Conservation (phyloP, 2,329 filamentous ascomycete genomes). For the Stagonosporopsis rhizophila region DNA sequence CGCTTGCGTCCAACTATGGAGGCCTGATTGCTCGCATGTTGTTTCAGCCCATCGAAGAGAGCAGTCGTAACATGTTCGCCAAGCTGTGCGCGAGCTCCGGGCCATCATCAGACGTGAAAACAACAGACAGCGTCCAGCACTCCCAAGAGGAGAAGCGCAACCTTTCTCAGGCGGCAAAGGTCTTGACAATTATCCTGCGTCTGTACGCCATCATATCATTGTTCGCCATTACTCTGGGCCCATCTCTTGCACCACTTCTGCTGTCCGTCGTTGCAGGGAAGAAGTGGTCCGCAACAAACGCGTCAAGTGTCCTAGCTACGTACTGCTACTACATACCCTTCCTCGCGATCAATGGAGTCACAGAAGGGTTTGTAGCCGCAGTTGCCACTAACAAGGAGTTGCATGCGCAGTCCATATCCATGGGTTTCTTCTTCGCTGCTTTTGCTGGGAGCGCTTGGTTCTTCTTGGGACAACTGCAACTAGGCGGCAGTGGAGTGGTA, state of each 20-base stretch:
- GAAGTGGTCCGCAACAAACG: slow-evolving; percentile 76
- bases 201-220: slow-evolving; percentile 78
- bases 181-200: slow-evolving; percentile 70
- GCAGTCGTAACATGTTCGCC: slow-evolving; percentile 87
- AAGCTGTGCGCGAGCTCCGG: slow-evolving; percentile 67
- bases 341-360: slow-evolving; percentile 87
- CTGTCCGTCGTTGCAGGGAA: slow-evolving; percentile 78
- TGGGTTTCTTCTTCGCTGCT: slow-evolving; percentile 78
- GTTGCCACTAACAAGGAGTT: slow-evolving; percentile 80
- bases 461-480: slow-evolving; percentile 70
- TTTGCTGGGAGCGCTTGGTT: slow-evolving; percentile 79
- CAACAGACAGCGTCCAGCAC: slow-evolving; percentile 7
- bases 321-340: slow-evolving; percentile 96
- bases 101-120: slow-evolving; percentile 20
- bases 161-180: slow-evolving; percentile 53
- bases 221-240: slow-evolving; percentile 73
- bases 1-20: slow-evolving; percentile 90
- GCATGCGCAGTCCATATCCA: slow-evolving; percentile 79
- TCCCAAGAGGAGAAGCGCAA: slow-evolving; percentile 27
- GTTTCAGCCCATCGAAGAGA: slow-evolving; percentile 95
- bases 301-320: slow-evolving; percentile 73
- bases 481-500: slow-evolving; percentile 83
- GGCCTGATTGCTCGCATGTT: slow-evolving; percentile 86
- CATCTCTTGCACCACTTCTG: slow-evolving; percentile 74
- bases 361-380: slow-evolving; percentile 90